These are phyloP conservation scores for Prosopis cineraria DNA, from an alignment of 306 rosid genomes.

Conservation along the genomic window DNA sequence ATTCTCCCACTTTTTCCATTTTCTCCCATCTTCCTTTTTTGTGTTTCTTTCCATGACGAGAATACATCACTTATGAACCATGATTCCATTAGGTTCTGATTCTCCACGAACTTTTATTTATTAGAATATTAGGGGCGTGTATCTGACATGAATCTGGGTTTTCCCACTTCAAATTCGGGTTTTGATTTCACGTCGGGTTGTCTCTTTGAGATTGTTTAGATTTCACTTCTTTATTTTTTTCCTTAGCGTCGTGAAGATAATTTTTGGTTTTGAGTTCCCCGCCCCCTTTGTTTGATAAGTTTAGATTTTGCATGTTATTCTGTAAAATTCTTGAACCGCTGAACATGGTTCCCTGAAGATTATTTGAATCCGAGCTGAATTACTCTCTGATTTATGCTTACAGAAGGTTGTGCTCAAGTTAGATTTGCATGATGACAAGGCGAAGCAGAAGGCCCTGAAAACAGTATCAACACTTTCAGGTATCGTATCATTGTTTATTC, in stretches of 20 bases:
- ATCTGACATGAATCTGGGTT: conserved; percentile 26
- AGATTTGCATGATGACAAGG: no score
- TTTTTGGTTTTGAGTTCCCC: neutral
- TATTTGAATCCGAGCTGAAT: conserved; percentile 39
- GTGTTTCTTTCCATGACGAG: conserved; percentile 6
- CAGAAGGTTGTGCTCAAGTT: no score
- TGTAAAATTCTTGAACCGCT: neutral
- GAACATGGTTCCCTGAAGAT: neutral
- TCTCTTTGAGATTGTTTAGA: neutral
- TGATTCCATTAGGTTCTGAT: conserved; percentile 26
- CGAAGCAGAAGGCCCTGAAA: conserved; percentile 92
- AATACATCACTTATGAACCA: conserved; percentile 26
- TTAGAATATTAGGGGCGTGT: conserved; percentile 14
- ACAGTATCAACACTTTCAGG: conserved; percentile 88
- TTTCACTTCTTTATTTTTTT: neutral
- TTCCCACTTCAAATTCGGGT: conserved; percentile 25
- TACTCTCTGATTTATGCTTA: conserved; percentile 28
- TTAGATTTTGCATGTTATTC: conserved; percentile 25
- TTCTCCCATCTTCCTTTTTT: neutral
- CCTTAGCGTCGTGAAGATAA: neutral
- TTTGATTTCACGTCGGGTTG: neutral
- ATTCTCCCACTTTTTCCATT: conserved; percentile 32
- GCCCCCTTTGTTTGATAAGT: conserved; percentile 7
- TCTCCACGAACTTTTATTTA: conserved; percentile 16
- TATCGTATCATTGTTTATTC: conserved; percentile 32